Conservation (phyloP, 202 grass and related monocot genomes). For the Musa balbisiana region DNA sequence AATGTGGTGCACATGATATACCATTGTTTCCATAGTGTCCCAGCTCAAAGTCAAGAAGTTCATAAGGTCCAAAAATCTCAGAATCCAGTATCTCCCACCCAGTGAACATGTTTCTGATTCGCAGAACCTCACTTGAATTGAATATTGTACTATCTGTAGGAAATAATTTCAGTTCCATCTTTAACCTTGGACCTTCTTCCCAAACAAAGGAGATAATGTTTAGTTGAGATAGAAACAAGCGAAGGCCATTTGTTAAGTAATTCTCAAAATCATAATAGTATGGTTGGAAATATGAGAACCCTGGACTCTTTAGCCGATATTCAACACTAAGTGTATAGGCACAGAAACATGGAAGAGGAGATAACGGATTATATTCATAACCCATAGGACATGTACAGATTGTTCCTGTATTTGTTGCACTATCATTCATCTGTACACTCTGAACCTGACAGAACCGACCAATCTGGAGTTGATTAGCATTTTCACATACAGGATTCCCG, state of each 20-base stretch:
- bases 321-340: slow-evolving; percentile 48
- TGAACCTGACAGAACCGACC: slow-evolving; percentile 34
- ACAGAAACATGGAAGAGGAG: slow-evolving; percentile 50
- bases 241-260: slow-evolving; percentile 41
- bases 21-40: slow-evolving; percentile 46
- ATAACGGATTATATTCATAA: slow-evolving; percentile 57
- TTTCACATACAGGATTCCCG: slow-evolving; percentile 73
- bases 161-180: slow-evolving; percentile 75
- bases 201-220: slow-evolving; percentile 44
- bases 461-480: slow-evolving; percentile 32
- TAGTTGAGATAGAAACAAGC: slow-evolving; percentile 45
- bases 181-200: slow-evolving; percentile 82
- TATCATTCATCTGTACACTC: slow-evolving; percentile 21
- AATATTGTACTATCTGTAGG: slow-evolving; percentile 45
- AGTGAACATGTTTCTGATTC: slow-evolving; percentile 61
- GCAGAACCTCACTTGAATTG: slow-evolving; percentile 47
- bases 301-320: slow-evolving; percentile 87
- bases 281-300: slow-evolving; percentile 57
- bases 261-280: slow-evolving; percentile 44
- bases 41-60: slow-evolving; percentile 71
- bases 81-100: slow-evolving; percentile 79
- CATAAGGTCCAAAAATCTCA: slow-evolving; percentile 93
- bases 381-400: slow-evolving; percentile 43
- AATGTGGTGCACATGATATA: slow-evolving; percentile 27
- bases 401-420: neutral